Conservation (phyloP, 148 eudicot genomes). For the Heliamphora exappendiculata region DNA sequence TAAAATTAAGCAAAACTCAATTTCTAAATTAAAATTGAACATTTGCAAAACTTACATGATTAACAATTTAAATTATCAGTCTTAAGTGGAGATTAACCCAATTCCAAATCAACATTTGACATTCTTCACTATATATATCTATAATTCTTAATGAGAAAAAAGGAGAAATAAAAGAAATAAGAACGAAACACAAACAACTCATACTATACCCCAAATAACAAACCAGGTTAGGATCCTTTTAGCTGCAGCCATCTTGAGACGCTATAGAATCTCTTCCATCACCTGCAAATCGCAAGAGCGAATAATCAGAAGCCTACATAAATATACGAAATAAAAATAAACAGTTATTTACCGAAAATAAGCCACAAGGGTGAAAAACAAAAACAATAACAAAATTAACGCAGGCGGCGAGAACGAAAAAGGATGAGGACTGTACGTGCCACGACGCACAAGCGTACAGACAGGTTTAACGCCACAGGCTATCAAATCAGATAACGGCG, state of each 20-base stretch:
- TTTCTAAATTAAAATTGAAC: too few relatives aligned
- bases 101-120: too few relatives aligned
- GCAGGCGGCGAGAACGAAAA: background rate
- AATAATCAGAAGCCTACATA: background rate
- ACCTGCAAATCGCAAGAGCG: conserved; percentile 12
- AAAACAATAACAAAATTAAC: background rate
- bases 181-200: too few relatives aligned
- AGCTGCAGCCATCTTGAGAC: background rate
- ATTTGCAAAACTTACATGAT: too few relatives aligned
- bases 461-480: background rate
- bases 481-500: background rate
- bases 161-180: too few relatives aligned
- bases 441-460: background rate
- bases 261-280: background rate
- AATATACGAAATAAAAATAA: background rate
- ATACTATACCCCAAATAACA: too few relatives aligned
- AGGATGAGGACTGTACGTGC: background rate
- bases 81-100: too few relatives aligned
- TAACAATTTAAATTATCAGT: too few relatives aligned
- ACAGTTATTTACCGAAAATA: background rate
- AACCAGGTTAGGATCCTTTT: background rate
- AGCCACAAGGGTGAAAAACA: background rate
- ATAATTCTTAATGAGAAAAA: too few relatives aligned
- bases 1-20: too few relatives aligned
- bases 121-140: too few relatives aligned